Evolutionary conservation across 1,284 basidiomycete species (phyloP).

Genomic region (Microstroma glucosiphilum): DNA sequence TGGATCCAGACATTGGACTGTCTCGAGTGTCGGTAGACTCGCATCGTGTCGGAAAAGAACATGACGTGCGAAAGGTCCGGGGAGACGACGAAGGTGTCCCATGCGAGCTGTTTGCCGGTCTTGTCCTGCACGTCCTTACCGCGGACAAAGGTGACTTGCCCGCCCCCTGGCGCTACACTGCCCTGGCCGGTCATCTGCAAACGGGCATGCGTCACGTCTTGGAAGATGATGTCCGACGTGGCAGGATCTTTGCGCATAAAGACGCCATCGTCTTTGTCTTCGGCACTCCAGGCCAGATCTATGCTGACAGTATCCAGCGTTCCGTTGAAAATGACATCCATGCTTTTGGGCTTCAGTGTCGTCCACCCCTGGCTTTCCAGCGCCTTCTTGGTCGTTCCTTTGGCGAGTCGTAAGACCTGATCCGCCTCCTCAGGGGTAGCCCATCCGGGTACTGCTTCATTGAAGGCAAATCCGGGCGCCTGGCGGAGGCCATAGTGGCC

Average conservation of each 20-base stretch:
- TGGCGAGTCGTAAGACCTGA: constrained; percentile 12
- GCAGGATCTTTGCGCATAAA: constrained; percentile 32
- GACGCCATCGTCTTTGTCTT: constrained; percentile 42
- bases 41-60: constrained; percentile 25
- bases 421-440: constrained; percentile 17
- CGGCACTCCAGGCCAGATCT: constrained; percentile 17
- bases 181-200: constrained; percentile 28
- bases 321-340: constrained; percentile 34
- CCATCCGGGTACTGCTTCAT: constrained; percentile 29
- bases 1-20: constrained; percentile 83
- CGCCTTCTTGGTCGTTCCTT: constrained; percentile 20
- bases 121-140: constrained; percentile 32
- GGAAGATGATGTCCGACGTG: constrained; percentile 29
- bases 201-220: constrained; percentile 39
- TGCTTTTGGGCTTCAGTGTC: constrained; percentile 25
- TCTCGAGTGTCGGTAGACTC: constrained; percentile 88
- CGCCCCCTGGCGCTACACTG: constrained; percentile 30
- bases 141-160: constrained; percentile 26
- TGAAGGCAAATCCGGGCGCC: constrained; percentile 19
- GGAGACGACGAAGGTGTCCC: constrained; percentile 28
- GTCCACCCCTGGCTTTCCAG: constrained; percentile 4
- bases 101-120: constrained; percentile 24
- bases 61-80: constrained; percentile 34
- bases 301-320: constrained; percentile 12
- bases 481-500: constrained; percentile 24